Conservation (phyloP, 208 protist species). For the Tritrichomonas foetus region DNA sequence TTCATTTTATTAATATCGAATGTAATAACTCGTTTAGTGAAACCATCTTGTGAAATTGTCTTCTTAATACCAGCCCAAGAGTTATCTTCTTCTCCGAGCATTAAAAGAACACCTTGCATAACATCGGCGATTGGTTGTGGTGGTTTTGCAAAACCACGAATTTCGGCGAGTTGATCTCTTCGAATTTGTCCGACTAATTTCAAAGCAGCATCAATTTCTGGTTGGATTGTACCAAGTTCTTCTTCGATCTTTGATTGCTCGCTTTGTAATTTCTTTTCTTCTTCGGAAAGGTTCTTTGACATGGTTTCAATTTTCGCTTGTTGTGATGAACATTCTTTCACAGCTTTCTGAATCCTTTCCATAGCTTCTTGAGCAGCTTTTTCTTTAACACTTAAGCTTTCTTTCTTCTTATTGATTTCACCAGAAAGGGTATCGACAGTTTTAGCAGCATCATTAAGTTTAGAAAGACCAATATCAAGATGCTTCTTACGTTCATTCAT, state of each 20-base stretch:
- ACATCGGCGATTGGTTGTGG: constrained; percentile 84
- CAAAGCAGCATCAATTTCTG: constrained; percentile 79
- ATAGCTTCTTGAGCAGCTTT: constrained; percentile 82
- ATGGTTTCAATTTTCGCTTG: constrained; percentile 82
- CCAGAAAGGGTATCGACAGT: constrained; percentile 54
- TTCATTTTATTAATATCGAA: constrained; percentile 80
- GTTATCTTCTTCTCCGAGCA: constrained; percentile 76
- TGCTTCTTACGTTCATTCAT: constrained; percentile 67
- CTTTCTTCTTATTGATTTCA: constrained; percentile 40
- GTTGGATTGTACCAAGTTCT: constrained; percentile 80
- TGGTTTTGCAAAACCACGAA: constrained; percentile 84
- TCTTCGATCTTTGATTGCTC: constrained; percentile 79
- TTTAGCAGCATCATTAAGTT: constrained; percentile 82
- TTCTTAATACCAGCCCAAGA: constrained; percentile 85
- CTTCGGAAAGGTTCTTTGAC: constrained; percentile 74
- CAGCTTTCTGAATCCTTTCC: constrained; percentile 82
- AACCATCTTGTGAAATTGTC: constrained; percentile 68
- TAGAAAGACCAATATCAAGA: constrained; percentile 76
- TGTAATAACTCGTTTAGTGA: constrained; percentile 85
- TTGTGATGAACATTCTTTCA: constrained; percentile 79
- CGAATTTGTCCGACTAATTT: constrained; percentile 81
- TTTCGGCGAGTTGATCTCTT: constrained; percentile 80
- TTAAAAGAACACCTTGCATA: constrained; percentile 81
- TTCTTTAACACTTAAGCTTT: constrained; percentile 77
- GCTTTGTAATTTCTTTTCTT: constrained; percentile 73